Base-by-base conservation (phyloP, 2,329 filamentous ascomycete species). In the Pezicula rhizophila region DNA sequence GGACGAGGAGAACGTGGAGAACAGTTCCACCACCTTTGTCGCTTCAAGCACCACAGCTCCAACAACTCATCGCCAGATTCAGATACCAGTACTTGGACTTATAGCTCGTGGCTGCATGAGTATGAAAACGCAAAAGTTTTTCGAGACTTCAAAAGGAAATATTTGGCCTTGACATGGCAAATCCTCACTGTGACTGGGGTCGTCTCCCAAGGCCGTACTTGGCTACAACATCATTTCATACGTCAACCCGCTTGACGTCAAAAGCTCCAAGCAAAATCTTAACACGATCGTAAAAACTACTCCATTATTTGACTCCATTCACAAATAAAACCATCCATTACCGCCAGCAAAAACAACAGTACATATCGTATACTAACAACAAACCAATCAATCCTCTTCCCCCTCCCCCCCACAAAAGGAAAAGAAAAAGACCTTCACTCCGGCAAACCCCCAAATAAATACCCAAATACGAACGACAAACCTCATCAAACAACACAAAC, bases 101-200 rank as follows among this genome's bases (percentile, higher is more conserved):
- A 15, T 15, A 38, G 14, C 8, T 18, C n/a, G 5, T 38, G 35
- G 35, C 25, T 49, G 25, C 23, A 49, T 25, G 42, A 49, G 5
- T 33, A 49, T 33, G 47, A 49, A 46, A 37, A 31, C 20, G 39
- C 31, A 17, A 46, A 39, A 11, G 17, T 14, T n/a, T 18, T 26
- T 12, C 11, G 39, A 2, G 46, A 49, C 25, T 39, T 49, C 15
- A 39, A 46, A 33, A 48, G 44, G 40, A 49, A 49, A 17, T 35
- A 49, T 8, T 42, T 49, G 12, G 43, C 47, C 33, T 15, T 49
- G 39, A 49, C 47, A 40, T 49, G 47, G 47, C 38, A 17, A 20
- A 31, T 39, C 20, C 20, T 49, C 20, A 33, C 31, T 18, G 42
- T 49, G 12, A 46, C 37, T 17, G 47, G 42, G 39, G 42, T 49